Percentiles rank a stretch among this genome's conserved stretches.
Conservation (phyloP, 2,329 filamentous ascomycete genomes). For the Nigrospora osmanthi region DNA sequence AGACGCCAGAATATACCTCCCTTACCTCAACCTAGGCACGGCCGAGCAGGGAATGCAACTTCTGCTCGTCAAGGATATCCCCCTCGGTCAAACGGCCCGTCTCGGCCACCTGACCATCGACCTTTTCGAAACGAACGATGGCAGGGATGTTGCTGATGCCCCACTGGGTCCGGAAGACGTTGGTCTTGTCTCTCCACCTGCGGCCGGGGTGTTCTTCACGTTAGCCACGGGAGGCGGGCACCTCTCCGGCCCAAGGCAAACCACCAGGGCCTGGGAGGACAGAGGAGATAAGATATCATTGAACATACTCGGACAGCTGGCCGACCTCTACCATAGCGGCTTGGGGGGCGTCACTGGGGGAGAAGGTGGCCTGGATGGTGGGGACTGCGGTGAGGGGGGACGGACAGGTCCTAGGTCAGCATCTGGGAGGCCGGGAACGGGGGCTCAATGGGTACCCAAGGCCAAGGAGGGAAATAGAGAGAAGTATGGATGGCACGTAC, state of each 20-base stretch:
- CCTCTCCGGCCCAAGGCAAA: no score
- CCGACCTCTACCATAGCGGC: constrained; percentile 25
- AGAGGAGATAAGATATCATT: not conserved
- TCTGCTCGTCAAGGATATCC: constrained; percentile 20
- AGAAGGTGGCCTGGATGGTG: constrained; percentile 21
- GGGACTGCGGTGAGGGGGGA: constrained; percentile 11
- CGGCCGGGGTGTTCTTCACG: not conserved
- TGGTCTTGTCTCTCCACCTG: constrained; percentile 26
- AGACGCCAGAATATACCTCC: no score
- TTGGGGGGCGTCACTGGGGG: constrained; percentile 10
- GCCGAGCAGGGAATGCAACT: constrained; percentile 13
- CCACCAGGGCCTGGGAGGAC: not conserved
- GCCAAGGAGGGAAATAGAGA: not conserved
- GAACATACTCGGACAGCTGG: constrained; percentile 22
- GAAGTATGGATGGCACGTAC: not conserved
- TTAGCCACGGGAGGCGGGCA: not conserved
- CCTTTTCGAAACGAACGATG: constrained; percentile 22
- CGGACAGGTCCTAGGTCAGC: not conserved
- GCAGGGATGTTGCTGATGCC: constrained; percentile 23
- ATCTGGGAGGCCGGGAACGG: no score
- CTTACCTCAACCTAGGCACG: no score
- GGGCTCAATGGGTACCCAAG: not conserved
- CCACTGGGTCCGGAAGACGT: constrained; percentile 26
- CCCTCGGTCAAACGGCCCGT: constrained; percentile 22
- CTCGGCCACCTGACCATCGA: constrained; percentile 19